Percentiles rank a stretch among this genome's conserved stretches.
These are phyloP conservation scores for Aspergillus versicolor DNA, from an alignment of 2,329 filamentous ascomycete genomes.

Conservation along the genomic window DNA sequence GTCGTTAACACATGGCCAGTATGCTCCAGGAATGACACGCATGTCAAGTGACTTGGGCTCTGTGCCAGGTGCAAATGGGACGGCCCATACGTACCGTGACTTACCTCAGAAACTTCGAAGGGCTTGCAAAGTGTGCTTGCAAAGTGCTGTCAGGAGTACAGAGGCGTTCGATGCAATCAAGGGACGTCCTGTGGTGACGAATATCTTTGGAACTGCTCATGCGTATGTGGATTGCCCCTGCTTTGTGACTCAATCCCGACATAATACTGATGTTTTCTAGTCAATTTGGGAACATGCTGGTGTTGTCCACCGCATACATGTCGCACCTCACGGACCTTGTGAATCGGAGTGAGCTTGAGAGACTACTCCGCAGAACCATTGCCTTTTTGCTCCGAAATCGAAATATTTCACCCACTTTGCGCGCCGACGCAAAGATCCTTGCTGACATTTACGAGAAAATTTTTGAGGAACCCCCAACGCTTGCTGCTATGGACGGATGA, in stretches of 20 bases:
- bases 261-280: constrained; percentile 48
- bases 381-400: constrained; percentile 69
- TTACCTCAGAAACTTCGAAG: constrained; percentile 48
- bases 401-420: constrained; percentile 72
- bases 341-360: constrained; percentile 53
- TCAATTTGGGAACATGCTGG: constrained; percentile 94
- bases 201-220: constrained; percentile 91
- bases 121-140: constrained; percentile 62
- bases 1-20: constrained; percentile 30
- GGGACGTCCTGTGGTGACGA: constrained; percentile 80
- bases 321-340: constrained; percentile 65
- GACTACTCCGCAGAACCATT: constrained; percentile 72
- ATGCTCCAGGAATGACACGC: constrained; percentile 31
- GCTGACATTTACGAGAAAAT: constrained; percentile 49
- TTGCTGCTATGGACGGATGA: neutral
- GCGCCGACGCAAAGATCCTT: constrained; percentile 73
- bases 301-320: constrained; percentile 77
- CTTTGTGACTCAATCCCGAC: neutral
- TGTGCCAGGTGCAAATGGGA: neutral
- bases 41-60: constrained; percentile 35
- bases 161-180: constrained; percentile 69
- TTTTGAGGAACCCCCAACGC: constrained; percentile 35
- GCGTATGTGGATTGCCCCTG: constrained; percentile 64
- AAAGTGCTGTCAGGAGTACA: constrained; percentile 80
- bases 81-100: constrained; percentile 23